These are phyloP conservation scores for Chlorella sp. DNA, from an alignment of 139 green algal genomes.

Conservation along the genomic window DNA sequence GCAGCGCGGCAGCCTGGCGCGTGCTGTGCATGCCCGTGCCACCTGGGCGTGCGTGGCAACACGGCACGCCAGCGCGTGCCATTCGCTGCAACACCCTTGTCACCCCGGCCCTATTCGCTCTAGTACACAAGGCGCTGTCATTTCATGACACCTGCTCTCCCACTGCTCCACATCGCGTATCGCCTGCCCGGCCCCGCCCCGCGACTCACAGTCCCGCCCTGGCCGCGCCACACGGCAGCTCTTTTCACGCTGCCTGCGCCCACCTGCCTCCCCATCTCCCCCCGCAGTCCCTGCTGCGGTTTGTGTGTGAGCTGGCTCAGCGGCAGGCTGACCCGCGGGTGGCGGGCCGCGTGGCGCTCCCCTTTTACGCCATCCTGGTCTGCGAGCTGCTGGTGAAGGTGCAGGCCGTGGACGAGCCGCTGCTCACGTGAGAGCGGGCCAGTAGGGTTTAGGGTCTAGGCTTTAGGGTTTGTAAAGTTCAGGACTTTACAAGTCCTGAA, in stretches of 20 bases:
- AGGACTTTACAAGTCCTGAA: no score
- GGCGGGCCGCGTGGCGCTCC: conserved; percentile 54
- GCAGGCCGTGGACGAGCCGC: conserved; percentile 38
- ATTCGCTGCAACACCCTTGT: no score
- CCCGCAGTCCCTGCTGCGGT: conserved; percentile 58
- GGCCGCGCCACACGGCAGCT: neutral
- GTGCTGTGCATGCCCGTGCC: no score
- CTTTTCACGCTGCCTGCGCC: neutral
- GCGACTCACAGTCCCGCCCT: neutral
- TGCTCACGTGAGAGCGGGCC: conserved; percentile 17
- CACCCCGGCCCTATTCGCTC: no score
- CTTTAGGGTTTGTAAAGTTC: no score
- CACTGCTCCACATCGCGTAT: no score
- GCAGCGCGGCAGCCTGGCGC: no score
- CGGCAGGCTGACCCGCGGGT: conserved; percentile 29
- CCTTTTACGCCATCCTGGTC: conserved; percentile 79
- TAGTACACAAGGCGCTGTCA: no score
- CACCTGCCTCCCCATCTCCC: neutral
- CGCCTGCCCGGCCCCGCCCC: neutral
- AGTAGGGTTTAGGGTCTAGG: no score
- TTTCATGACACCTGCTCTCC: no score
- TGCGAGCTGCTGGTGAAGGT: conserved; percentile 62
- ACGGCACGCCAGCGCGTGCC: neutral
- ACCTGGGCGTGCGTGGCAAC: neutral
- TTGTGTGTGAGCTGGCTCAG: conserved; percentile 61